phyloP scores from a whole-genome alignment of 345 rosid species.

The Linum usitatissimum region DNA sequence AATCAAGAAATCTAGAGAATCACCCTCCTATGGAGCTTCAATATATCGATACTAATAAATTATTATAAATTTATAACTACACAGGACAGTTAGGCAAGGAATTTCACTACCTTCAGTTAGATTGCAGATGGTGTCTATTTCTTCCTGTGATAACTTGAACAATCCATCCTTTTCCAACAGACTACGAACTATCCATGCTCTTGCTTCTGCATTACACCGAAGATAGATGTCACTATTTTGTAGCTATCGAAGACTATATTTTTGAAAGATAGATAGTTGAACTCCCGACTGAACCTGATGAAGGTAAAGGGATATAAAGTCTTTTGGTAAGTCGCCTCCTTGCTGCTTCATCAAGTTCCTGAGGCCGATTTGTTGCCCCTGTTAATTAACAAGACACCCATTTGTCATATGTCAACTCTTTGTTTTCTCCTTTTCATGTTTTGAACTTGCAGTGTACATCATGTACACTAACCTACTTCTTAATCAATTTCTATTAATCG shows the following conservation, averaged over 20 bases:
- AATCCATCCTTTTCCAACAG: slow-evolving; percentile 86
- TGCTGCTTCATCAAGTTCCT: slow-evolving; percentile 98
- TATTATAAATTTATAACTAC: too few species aligned
- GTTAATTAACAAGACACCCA: slow-evolving; percentile 13
- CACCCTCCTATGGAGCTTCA: not conserved
- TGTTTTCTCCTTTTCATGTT: too few species aligned
- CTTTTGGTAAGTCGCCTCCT: slow-evolving; percentile 88
- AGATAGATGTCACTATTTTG: slow-evolving; percentile 10
- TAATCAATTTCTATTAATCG: too few species aligned
- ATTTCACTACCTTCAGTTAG: slow-evolving; percentile 51
- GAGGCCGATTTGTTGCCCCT: slow-evolving; percentile 99
- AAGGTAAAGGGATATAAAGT: slow-evolving; percentile 89
- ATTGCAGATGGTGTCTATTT: slow-evolving; percentile 62
- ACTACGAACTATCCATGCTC: slow-evolving; percentile 82
- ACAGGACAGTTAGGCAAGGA: not conserved
- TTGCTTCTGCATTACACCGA: slow-evolving; percentile 50
- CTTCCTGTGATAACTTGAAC: slow-evolving; percentile 62
- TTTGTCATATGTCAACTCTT: slow-evolving; percentile 6
- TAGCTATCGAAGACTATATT: slow-evolving; percentile 4
- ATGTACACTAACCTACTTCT: too few species aligned
- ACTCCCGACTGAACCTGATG: slow-evolving; percentile 44
- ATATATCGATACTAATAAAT: not conserved
- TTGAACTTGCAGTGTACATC: too few species aligned
- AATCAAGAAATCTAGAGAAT: not conserved
- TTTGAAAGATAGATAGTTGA: slow-evolving; percentile 8